Percentiles rank a stretch among this genome's conserved stretches.
Conservation (phyloP, 2,329 filamentous ascomycete species). For the Diaporthe capsici region DNA sequence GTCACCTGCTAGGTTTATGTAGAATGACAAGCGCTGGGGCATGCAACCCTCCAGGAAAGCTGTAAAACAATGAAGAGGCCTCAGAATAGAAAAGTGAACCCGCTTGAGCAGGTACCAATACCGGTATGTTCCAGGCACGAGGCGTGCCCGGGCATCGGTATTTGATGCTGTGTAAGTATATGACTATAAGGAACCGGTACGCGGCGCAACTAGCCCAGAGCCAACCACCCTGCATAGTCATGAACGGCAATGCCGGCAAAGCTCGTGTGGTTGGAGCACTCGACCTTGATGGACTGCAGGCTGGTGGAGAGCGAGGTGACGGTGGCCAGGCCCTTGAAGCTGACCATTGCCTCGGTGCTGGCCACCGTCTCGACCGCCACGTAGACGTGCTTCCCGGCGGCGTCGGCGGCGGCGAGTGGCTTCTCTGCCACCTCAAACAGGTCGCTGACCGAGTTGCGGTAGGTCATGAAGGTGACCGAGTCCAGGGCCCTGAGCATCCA, state of each 20-base stretch:
- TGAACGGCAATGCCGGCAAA: slow-evolving; percentile 31
- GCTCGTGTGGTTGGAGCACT: slow-evolving; percentile 24
- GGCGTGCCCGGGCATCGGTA: not conserved
- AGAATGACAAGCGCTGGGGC: not conserved
- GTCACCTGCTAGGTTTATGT: not conserved
- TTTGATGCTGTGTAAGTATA: not conserved
- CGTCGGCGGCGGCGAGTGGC: slow-evolving; percentile 21
- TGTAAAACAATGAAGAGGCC: not conserved
- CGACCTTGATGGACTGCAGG: slow-evolving; percentile 22
- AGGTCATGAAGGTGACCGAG: slow-evolving; percentile 37
- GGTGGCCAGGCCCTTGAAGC: slow-evolving; percentile 34
- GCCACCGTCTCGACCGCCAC: slow-evolving; percentile 28
- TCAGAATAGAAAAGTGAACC: not conserved
- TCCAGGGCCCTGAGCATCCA: slow-evolving; percentile 32
- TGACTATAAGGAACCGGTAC: no score
- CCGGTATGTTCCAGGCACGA: not conserved
- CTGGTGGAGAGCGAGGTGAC: slow-evolving; percentile 25
- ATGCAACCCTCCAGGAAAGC: not conserved
- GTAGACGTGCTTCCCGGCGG: slow-evolving; percentile 27
- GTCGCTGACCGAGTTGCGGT: slow-evolving; percentile 31
- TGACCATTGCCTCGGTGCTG: slow-evolving; percentile 18
- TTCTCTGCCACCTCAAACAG: slow-evolving; percentile 27
- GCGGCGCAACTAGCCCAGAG: slow-evolving; percentile 2
- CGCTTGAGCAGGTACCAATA: not conserved
- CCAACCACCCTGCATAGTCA: slow-evolving; percentile 30